Evolutionary conservation across 306 rosid species (phyloP).

Genomic region (Vigna mungo): DNA sequence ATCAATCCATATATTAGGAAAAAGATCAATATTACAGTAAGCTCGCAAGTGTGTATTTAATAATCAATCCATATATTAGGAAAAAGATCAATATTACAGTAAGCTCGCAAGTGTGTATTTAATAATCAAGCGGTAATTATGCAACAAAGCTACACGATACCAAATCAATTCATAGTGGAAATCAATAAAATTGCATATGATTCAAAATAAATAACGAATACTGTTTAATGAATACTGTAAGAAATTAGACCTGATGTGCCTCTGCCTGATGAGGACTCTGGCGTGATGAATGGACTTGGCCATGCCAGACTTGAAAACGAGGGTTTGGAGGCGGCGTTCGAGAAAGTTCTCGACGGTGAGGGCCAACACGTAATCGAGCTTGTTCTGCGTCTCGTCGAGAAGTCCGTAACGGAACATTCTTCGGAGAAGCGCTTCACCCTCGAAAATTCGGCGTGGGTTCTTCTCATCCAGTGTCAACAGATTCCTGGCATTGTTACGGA

Average conservation of each 20-base stretch:
- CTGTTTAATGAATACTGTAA: background rate
- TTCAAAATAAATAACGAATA: background rate
- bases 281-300: conserved; percentile 77
- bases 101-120: too few species aligned
- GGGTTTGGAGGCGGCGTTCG: conserved; percentile 73
- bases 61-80: too few species aligned
- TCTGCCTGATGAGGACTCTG: conserved; percentile 70
- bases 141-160: background rate
- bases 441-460: conserved; percentile 74
- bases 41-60: too few species aligned
- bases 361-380: conserved; percentile 73
- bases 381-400: conserved; percentile 69
- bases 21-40: background rate
- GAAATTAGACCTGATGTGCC: conserved; percentile 58
- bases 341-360: conserved; percentile 72
- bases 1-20: too few species aligned
- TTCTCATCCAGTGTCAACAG: conserved; percentile 69
- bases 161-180: background rate
- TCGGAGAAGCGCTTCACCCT: conserved; percentile 68
- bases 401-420: conserved; percentile 69
- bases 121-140: background rate
- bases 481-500: conserved; percentile 66
- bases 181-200: background rate
- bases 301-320: conserved; percentile 71
- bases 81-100: background rate